A percentile compares a stretch with the other conserved stretches of the same genome.
Conservation (phyloP, 768 basidiomycete genomes). For the Kwoniella pini region DNA sequence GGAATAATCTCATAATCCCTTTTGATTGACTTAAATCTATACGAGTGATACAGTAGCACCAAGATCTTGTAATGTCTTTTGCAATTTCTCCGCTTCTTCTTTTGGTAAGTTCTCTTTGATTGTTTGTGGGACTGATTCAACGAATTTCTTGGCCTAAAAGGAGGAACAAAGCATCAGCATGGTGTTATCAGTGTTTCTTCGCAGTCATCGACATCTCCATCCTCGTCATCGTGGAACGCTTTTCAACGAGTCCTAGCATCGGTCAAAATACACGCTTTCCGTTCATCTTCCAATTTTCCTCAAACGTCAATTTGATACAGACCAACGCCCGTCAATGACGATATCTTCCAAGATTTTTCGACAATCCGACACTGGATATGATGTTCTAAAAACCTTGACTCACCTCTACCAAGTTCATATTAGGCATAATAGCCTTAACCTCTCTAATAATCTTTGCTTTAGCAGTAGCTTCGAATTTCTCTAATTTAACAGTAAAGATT, state of each 20-base stretch:
- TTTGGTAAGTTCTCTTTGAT: conserved; percentile 94
- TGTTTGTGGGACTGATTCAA: conserved; percentile 87
- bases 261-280: too few relatives aligned
- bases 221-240: too few relatives aligned
- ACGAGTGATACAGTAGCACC: conserved; percentile 78
- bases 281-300: too few relatives aligned
- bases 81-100: conserved; percentile 96
- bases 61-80: conserved; percentile 82
- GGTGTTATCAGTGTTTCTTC: too few relatives aligned
- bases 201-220: too few relatives aligned
- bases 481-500: conserved; percentile 89
- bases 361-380: neutral
- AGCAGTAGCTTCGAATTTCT: conserved; percentile 84
- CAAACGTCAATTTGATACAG: too few relatives aligned
- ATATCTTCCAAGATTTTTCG: too few relatives aligned
- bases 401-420: conserved; percentile 95
- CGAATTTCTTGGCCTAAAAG: conserved; percentile 94
- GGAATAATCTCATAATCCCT: neutral
- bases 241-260: too few relatives aligned
- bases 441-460: conserved; percentile 98
- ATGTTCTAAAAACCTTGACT: too few relatives aligned
- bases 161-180: too few relatives aligned
- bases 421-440: conserved; percentile 92
- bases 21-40: neutral
- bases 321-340: too few relatives aligned